Base-by-base conservation (phyloP, 73 alveolate species). In the Stentor roeselii region DNA sequence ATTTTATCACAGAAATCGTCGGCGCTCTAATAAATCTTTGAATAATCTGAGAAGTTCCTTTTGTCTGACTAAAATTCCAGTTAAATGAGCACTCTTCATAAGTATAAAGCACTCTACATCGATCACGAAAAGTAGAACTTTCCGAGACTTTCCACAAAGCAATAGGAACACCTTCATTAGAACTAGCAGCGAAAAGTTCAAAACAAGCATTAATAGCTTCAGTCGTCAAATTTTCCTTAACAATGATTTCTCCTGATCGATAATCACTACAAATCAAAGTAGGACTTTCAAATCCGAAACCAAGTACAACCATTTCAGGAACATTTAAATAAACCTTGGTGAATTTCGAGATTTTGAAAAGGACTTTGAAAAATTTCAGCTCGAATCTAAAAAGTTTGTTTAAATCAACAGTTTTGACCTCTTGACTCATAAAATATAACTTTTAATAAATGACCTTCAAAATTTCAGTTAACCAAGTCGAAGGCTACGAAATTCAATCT, bases 271-370 rank as follows among this genome's bases (percentile, higher is more conserved):
- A 61, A 61, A 61, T 6, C 6, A 61, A 36, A 14, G 42, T 61
- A 11, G 82, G 82, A n/a, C 21, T 61, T 61, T n/a, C 14, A 61
- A 61, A 61, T 30, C 82, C 82, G 58, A 61, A 61, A n/a, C 82
- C 82, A 61, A n/a, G 6, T 11, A 61, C 42, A 61, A 61, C 27
- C 37, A 35, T 61, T 61, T 61, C 82, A 61, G 82, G 82, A 30
- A 61, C 27, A 35, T 61, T 61, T 30, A 61, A 61, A 61, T 61
- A 61, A 14, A 61, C 82, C 38, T 61, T 61, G 6, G 82, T 61
- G 38, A 6, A 30, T 61, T 61, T 61, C 14, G 42, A n/a, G 21
- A 61, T 61, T 36, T 14, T 6, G 60, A 61, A 6, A 11, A 61
- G 27, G 14, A 30, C 82, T 30, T 61, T 6, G 82, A 14, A 61